These are phyloP conservation scores for Xylaria hypoxylon DNA, from an alignment of 2,329 filamentous ascomycete genomes.

Conservation along the genomic window DNA sequence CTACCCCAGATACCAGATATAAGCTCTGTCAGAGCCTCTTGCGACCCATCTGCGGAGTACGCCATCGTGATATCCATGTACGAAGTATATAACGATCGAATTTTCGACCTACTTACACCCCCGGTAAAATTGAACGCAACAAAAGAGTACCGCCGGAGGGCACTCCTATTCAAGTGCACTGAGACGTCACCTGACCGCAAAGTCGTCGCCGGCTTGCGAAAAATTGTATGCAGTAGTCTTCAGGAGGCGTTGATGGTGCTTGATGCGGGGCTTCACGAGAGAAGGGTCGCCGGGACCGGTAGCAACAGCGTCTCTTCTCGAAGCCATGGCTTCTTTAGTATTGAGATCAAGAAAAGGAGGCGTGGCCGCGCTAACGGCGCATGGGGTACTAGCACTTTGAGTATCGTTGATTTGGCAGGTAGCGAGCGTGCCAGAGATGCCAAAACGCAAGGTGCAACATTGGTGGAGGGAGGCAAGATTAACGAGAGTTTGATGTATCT, in stretches of 20 bases:
- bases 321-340: conserved; percentile 95
- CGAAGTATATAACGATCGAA: conserved; percentile 98
- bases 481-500: conserved; percentile 99
- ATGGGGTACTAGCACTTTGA: conserved; percentile 84
- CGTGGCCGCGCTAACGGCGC: conserved; percentile 61
- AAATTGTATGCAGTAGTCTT: conserved; percentile 85
- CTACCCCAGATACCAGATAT: conserved; percentile 82
- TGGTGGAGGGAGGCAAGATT: conserved; percentile 97
- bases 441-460: conserved; percentile 91
- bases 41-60: conserved; percentile 80
- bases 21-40: conserved; percentile 73
- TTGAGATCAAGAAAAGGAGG: conserved; percentile 88
- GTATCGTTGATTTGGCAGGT: conserved; percentile 90
- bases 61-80: conserved; percentile 96
- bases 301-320: conserved; percentile 93
- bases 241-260: conserved; percentile 89
- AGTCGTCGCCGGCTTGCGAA: conserved; percentile 89
- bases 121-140: conserved; percentile 69
- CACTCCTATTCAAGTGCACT: conserved; percentile 91
- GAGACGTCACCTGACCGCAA: conserved; percentile 92
- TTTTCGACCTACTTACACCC: conserved; percentile 88
- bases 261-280: conserved; percentile 87
- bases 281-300: conserved; percentile 88
- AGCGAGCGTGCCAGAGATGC: conserved; percentile 93
- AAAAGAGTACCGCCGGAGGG: conserved; percentile 79